phyloP scores from a whole-genome alignment of 768 basidiomycete species.

The Hemileccinum impolitum region DNA sequence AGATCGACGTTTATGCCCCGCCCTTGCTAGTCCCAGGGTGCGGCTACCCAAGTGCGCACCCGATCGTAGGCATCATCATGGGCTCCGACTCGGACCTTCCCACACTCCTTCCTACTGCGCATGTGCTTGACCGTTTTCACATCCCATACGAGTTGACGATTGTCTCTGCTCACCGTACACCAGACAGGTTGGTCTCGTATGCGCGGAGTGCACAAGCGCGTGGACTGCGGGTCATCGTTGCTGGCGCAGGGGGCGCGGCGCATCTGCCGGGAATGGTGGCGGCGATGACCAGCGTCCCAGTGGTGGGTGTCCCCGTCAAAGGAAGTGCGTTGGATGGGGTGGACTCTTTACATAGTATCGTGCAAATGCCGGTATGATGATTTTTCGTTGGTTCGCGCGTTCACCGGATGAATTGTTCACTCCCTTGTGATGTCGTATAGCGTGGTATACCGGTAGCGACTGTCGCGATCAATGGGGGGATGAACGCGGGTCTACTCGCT shows the following conservation, averaged over 20 bases:
- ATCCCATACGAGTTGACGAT: conserved; percentile 94
- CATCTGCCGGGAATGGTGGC: conserved; percentile 99
- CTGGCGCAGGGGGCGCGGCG: conserved; percentile 96
- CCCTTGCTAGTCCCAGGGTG: conserved; percentile 39
- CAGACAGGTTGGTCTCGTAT: conserved; percentile 79
- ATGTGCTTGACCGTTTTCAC: conserved; percentile 77
- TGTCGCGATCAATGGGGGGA: conserved; percentile 94
- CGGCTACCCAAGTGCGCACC: conserved; percentile 59
- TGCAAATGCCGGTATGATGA: conserved; percentile 92
- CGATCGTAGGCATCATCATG: conserved; percentile 94
- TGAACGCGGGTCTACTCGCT: conserved; percentile 89
- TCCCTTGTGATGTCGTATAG: conserved; percentile 37
- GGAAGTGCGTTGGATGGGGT: conserved; percentile 92
- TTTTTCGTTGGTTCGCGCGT: neutral
- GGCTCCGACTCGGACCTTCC: conserved; percentile 99
- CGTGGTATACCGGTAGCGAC: conserved; percentile 96
- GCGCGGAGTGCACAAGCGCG: conserved; percentile 68
- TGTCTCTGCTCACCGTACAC: conserved; percentile 95
- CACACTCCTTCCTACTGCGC: conserved; percentile 85
- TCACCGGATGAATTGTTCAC: neutral
- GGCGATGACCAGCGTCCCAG: conserved; percentile 86
- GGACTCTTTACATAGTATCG: conserved; percentile 95
- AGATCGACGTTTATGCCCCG: conserved; percentile 54
- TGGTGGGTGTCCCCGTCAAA: conserved; percentile 96
- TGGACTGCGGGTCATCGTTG: conserved; percentile 76